Percentiles rank a stretch among this genome's conserved stretches.
Evolutionary conservation across 2,329 filamentous ascomycete species (phyloP).

Genomic region (Colletotrichum euphorbiae): DNA sequence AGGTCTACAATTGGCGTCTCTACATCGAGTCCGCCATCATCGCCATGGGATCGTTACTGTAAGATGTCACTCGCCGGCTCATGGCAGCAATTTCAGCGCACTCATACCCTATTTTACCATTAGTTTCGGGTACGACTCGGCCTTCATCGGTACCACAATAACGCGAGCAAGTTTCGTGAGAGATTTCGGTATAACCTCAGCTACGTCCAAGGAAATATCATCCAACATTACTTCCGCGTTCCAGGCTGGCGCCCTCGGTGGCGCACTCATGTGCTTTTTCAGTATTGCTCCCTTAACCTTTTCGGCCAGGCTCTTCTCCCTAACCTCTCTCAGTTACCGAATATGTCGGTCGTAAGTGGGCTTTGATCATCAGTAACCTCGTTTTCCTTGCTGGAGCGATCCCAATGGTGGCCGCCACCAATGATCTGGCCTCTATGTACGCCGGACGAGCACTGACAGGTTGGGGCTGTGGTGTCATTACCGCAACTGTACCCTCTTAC

Average conservation of each 20-base stretch:
- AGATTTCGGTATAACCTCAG: slow-evolving; percentile 51
- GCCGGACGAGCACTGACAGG: slow-evolving; percentile 68
- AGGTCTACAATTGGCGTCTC: slow-evolving; percentile 66
- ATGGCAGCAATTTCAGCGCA: background rate
- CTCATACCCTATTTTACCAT: background rate
- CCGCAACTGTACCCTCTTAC: slow-evolving; percentile 71
- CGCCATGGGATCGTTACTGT: slow-evolving; percentile 59
- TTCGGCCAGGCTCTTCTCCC: background rate
- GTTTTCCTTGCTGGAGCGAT: slow-evolving; percentile 59
- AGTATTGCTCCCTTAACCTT: slow-evolving; percentile 40
- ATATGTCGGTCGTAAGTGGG: slow-evolving; percentile 61
- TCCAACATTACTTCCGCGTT: slow-evolving; percentile 60
- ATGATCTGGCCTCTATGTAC: slow-evolving; percentile 59
- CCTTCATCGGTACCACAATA: slow-evolving; percentile 67
- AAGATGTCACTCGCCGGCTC: slow-evolving; percentile 29
- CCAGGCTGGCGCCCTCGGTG: slow-evolving; percentile 65
- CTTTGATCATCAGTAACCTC: slow-evolving; percentile 58
- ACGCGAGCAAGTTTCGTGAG: slow-evolving; percentile 59
- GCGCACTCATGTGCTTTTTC: slow-evolving; percentile 61
- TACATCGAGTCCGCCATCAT: slow-evolving; percentile 62
- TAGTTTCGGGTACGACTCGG: slow-evolving; percentile 65
- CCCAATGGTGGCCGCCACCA: slow-evolving; percentile 55
- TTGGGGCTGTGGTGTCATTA: slow-evolving; percentile 67
- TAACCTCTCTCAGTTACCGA: slow-evolving; percentile 52
- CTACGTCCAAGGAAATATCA: slow-evolving; percentile 48